Evolutionary conservation across 2,329 filamentous ascomycete species (phyloP).

Genomic region (Periconia sp.): DNA sequence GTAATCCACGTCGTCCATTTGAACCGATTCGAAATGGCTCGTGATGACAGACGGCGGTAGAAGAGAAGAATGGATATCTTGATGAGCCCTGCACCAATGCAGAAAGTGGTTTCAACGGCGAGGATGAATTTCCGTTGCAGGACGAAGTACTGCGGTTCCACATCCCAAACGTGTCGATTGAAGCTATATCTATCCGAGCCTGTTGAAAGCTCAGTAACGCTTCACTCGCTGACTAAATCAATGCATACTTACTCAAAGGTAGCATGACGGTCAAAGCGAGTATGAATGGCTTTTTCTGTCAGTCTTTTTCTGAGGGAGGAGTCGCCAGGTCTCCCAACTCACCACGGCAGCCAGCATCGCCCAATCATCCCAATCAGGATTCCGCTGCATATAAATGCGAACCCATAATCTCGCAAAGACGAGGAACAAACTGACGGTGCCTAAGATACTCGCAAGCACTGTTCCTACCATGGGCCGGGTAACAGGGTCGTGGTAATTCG

Average conservation of each 20-base stretch:
- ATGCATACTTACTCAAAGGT: constrained; percentile 17
- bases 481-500: constrained; percentile 25
- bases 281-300: constrained; percentile 16
- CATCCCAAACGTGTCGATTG: constrained; percentile 32
- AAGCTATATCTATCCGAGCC: constrained; percentile 19
- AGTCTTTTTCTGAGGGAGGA: constrained; percentile 1
- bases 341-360: constrained; percentile 29
- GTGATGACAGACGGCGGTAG: constrained; percentile 30
- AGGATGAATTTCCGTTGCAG: constrained; percentile 29
- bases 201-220: constrained; percentile 13
- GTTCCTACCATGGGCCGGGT: constrained; percentile 21
- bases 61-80: constrained; percentile 40
- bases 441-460: constrained; percentile 21
- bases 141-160: constrained; percentile 16
- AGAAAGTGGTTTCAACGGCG: constrained; percentile 29
- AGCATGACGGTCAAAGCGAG: constrained; percentile 23
- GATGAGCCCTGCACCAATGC: constrained; percentile 28
- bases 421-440: constrained; percentile 24
- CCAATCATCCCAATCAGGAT: constrained; percentile 33
- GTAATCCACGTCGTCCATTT: constrained; percentile 26
- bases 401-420: constrained; percentile 32
- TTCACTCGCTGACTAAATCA: not conserved
- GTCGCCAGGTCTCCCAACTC: constrained; percentile 3
- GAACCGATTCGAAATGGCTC: constrained; percentile 26
- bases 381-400: constrained; percentile 26